Conservation (phyloP, 139 green algal species). For the Ostreobium quekettii region DNA sequence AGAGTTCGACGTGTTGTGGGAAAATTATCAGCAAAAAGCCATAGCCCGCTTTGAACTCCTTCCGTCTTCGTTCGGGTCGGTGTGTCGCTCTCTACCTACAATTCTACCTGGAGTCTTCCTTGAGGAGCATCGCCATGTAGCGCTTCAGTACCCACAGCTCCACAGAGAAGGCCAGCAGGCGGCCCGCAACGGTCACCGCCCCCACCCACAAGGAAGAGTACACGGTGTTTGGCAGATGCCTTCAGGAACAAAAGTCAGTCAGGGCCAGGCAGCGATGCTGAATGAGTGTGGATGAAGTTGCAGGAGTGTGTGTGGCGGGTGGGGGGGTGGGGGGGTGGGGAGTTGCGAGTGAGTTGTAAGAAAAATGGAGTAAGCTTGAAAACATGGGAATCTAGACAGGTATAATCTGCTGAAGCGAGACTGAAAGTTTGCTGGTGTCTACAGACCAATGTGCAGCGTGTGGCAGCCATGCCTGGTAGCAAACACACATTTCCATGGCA, state of each 20-base stretch:
- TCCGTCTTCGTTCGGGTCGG: too few relatives aligned
- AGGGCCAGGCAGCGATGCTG: too few relatives aligned
- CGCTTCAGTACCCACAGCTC: conserved; percentile 37
- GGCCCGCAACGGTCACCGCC: conserved; percentile 21
- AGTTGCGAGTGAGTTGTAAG: not conserved
- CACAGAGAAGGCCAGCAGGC: conserved; percentile 30
- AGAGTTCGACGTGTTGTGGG: too few relatives aligned
- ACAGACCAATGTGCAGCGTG: not conserved
- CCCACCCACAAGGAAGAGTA: conserved; percentile 18
- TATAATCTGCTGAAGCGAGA: not conserved
- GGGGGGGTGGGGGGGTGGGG: not conserved
- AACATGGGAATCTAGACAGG: not conserved
- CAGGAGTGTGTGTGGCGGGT: too few relatives aligned
- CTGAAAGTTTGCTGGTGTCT: not conserved
- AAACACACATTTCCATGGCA: not conserved
- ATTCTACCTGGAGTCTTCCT: too few relatives aligned
- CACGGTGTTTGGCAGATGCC: not conserved
- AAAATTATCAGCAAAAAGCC: too few relatives aligned
- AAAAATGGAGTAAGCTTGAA: not conserved
- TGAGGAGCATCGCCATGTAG: conserved; percentile 21
- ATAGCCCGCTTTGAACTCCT: too few relatives aligned
- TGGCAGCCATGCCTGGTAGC: not conserved
- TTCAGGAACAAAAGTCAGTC: conserved; percentile 13
- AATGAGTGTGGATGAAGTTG: too few relatives aligned
- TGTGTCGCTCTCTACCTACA: too few relatives aligned